Evolutionary conservation across 2,329 filamentous ascomycete species (phyloP).

Genomic region (Stemphylium lycopersici): DNA sequence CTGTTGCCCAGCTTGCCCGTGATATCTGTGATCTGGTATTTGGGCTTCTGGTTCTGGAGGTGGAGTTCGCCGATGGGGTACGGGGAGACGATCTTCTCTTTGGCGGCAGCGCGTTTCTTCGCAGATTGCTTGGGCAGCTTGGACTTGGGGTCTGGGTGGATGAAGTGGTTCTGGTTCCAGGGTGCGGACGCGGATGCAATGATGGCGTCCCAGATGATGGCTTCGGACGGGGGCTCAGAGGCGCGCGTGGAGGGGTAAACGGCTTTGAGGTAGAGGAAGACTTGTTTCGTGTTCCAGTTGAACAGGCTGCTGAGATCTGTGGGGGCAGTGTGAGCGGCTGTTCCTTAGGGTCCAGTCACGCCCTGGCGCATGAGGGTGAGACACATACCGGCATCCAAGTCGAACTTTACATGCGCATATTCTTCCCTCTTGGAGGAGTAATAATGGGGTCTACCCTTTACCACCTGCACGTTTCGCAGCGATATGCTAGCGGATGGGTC

Average conservation of each 20-base stretch:
- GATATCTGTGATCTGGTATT: slow-evolving; percentile 96
- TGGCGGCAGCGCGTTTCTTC: slow-evolving; percentile 22
- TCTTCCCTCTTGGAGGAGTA: slow-evolving; percentile 92
- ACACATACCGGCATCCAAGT: slow-evolving; percentile 73
- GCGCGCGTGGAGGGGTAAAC: slow-evolving; percentile 62
- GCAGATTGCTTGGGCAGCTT: slow-evolving; percentile 48
- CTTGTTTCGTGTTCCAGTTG: slow-evolving; percentile 99
- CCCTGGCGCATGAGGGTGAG: background rate
- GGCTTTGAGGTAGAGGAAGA: slow-evolving; percentile 95
- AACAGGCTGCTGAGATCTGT: slow-evolving; percentile 86
- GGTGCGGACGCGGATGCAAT: slow-evolving; percentile 75
- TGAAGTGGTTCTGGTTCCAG: slow-evolving; percentile 58
- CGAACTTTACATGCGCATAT: slow-evolving; percentile 93
- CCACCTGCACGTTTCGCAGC: slow-evolving; percentile 81
- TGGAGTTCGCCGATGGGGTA: slow-evolving; percentile 70
- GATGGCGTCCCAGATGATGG: slow-evolving; percentile 95
- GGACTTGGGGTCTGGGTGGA: slow-evolving; percentile 64
- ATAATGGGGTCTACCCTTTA: slow-evolving; percentile 93
- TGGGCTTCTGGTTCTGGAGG: slow-evolving; percentile 84
- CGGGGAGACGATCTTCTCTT: slow-evolving; percentile 20
- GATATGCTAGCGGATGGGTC: slow-evolving; percentile 69
- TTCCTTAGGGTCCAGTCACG: background rate
- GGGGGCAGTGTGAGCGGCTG: background rate
- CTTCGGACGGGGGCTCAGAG: slow-evolving; percentile 59
- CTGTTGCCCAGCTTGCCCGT: slow-evolving; percentile 76